Conservation (phyloP, 1,284 basidiomycete genomes). For the Ganoderma lucidum region DNA sequence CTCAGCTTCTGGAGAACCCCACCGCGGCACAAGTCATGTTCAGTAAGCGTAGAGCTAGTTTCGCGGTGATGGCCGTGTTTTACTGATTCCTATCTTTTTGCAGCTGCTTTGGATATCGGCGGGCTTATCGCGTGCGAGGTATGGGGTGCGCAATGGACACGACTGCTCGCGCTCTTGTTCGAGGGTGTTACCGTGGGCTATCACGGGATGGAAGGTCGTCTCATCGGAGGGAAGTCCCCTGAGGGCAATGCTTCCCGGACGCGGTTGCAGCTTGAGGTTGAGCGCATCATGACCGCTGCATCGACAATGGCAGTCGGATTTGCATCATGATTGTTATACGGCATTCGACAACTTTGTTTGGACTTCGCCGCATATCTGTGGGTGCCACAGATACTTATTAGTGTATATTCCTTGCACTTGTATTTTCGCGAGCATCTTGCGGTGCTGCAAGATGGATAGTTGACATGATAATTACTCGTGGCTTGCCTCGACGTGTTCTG, state of each 20-base stretch:
- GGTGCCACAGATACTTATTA: neutral
- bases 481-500: constrained; percentile 2
- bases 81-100: constrained; percentile 28
- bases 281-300: constrained; percentile 57
- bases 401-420: neutral
- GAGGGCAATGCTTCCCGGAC: constrained; percentile 68
- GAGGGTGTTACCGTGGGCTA: constrained; percentile 66
- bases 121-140: constrained; percentile 66
- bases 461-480: neutral
- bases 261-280: constrained; percentile 69
- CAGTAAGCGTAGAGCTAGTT: constrained; percentile 58
- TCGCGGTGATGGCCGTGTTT: constrained; percentile 27
- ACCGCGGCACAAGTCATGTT: constrained; percentile 70
- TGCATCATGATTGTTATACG: constrained; percentile 6
- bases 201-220: constrained; percentile 44
- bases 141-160: constrained; percentile 84
- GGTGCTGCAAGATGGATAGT: neutral
- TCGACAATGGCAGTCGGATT: constrained; percentile 17
- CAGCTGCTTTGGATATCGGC: constrained; percentile 78
- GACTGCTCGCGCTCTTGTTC: constrained; percentile 74
- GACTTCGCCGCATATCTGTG: neutral
- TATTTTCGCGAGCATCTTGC: neutral
- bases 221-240: constrained; percentile 62
- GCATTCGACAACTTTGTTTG: constrained; percentile 18
- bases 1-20: constrained; percentile 57